Conservation (phyloP, 169 alveolate species). For the Prorocentrum cordatum region DNA sequence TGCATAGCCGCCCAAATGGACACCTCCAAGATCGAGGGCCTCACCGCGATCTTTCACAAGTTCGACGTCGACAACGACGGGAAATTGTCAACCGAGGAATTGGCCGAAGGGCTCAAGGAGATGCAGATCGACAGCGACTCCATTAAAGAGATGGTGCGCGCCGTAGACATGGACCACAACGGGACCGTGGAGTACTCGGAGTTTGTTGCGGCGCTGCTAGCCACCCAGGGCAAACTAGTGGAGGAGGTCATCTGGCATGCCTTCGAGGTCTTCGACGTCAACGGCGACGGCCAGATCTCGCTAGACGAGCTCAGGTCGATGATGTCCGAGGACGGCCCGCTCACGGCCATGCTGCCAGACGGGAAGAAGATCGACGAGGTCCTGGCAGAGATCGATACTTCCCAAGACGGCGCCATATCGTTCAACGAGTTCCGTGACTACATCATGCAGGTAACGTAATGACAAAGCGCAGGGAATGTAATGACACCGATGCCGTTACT, state of each 20-base stretch:
- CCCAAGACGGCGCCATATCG: too few relatives aligned
- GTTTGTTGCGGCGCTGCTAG: not conserved
- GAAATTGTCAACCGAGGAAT: not conserved
- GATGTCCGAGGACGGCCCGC: conserved; percentile 5
- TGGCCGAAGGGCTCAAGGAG: too few relatives aligned
- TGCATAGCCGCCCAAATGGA: conserved; percentile 20
- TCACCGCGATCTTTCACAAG: too few relatives aligned
- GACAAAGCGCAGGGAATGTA: too few relatives aligned
- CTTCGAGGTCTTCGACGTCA: conserved; percentile 7
- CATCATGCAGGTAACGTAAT: too few relatives aligned
- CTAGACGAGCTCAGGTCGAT: conserved; percentile 11
- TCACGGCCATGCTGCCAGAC: too few relatives aligned
- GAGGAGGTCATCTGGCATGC: conserved; percentile 13
- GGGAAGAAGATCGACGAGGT: too few relatives aligned
- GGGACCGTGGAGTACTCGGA: conserved; percentile 8
- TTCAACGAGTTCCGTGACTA: too few relatives aligned
- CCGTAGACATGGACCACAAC: conserved; percentile 7
- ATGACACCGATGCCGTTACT: too few relatives aligned
- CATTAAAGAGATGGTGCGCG: not conserved
- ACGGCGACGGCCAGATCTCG: conserved; percentile 18
- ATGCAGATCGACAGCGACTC: not conserved
- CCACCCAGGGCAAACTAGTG: not conserved
- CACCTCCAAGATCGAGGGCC: conserved; percentile 15
- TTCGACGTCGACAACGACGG: conserved; percentile 3
- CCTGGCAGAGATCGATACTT: too few relatives aligned